Base-by-base conservation (phyloP, 1,284 basidiomycete genomes). In the Ceratobasidium sp. region DNA sequence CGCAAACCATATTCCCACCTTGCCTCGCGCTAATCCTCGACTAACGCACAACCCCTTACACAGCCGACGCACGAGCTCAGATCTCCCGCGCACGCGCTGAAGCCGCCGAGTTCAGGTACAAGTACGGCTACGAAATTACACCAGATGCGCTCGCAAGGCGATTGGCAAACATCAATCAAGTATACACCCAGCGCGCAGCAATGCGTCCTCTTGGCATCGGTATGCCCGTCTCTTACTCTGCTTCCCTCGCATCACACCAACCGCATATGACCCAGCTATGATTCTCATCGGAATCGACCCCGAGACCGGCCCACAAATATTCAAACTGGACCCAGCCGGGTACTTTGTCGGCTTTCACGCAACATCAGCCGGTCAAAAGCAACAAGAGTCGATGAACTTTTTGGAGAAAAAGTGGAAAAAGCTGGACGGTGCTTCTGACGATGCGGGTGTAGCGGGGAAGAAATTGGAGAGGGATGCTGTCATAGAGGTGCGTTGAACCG, bases 351-450 rank as follows among this genome's bases (percentile, higher is more conserved):
- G 97, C 1, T 99, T 97, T 85, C 95, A 98, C 77, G 97, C 97
- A 23, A 97, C 97, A 1, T 90, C 96, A 0, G 91, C 95, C 0
- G 97, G 97, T 0, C 94, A 97, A 81, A 99, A 99, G 79, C 97
- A 99, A 79, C 96, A 97, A 77, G 97, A 99, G 80, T 96, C 96
- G 3, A 98, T 96, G 89, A 99, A 98, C 82, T 93, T 94, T 79
- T 85, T 99, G 71, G 97, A 99, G 84, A 99, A 99, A 85, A 94
- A 95, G 81, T 99, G 96, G 93, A 99, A 99, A 84, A 96, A 96
- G 79, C 84, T 96, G 46, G 90, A 94, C 78, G 87, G 86, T 50
- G 88, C 92, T 65, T 86, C 88, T n/a, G 87, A 94, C 76, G 89
- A 95, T 82, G 84, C 92, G 14, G 82, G 84, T 6, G 83, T 84